Evolutionary conservation across 2,329 filamentous ascomycete species (phyloP).

Genomic region (Neonectria neomacrospora): DNA sequence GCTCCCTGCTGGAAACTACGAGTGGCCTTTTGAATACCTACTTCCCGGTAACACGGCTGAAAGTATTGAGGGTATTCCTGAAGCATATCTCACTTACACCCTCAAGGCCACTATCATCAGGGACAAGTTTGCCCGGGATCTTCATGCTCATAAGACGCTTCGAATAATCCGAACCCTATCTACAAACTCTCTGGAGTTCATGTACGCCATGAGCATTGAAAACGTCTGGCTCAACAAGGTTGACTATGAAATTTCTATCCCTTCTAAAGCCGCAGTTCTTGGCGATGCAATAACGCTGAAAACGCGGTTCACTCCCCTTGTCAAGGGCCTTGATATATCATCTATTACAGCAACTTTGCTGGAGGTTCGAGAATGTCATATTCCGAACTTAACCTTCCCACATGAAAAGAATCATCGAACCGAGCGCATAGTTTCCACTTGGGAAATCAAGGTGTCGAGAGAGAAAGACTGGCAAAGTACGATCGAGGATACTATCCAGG

Average conservation of each 20-base stretch:
- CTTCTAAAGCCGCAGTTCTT: slow-evolving; percentile 92
- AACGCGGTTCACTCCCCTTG: slow-evolving; percentile 84
- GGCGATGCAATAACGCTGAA: slow-evolving; percentile 86
- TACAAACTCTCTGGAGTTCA: slow-evolving; percentile 76
- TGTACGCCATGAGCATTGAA: slow-evolving; percentile 91
- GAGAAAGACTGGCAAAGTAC: slow-evolving; percentile 74
- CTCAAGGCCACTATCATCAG: slow-evolving; percentile 89
- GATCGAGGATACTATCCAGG: slow-evolving; percentile 73
- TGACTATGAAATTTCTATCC: slow-evolving; percentile 91
- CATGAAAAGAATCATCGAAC: slow-evolving; percentile 67
- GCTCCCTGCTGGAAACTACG: slow-evolving; percentile 79
- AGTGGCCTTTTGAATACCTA: slow-evolving; percentile 81
- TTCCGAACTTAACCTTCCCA: slow-evolving; percentile 57
- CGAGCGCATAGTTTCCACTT: slow-evolving; percentile 70
- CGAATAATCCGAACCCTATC: slow-evolving; percentile 81
- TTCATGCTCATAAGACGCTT: slow-evolving; percentile 79
- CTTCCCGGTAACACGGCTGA: slow-evolving; percentile 78
- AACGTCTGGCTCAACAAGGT: slow-evolving; percentile 98
- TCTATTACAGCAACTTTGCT: slow-evolving; percentile 81
- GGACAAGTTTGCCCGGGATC: slow-evolving; percentile 86
- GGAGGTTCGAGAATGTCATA: slow-evolving; percentile 76
- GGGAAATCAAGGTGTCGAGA: slow-evolving; percentile 64
- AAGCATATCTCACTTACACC: slow-evolving; percentile 87
- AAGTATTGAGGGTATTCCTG: slow-evolving; percentile 87
- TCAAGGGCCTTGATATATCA: slow-evolving; percentile 87